These are phyloP conservation scores for Chrysoporthe austroafricana DNA, from an alignment of 2,329 filamentous ascomycete species.

Conservation along the genomic window DNA sequence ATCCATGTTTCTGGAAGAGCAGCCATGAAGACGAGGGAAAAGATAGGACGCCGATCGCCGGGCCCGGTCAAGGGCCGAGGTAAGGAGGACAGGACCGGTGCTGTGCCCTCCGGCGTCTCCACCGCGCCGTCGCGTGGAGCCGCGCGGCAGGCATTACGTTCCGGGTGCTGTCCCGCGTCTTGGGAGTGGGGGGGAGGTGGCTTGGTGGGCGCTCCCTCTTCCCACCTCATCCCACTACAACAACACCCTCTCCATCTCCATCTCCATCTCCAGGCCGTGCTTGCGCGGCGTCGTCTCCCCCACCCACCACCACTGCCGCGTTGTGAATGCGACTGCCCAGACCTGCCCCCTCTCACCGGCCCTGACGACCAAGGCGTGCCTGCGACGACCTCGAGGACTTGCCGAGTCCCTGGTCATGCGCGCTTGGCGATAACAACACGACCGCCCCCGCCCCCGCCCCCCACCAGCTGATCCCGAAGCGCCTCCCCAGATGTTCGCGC, in stretches of 20 bases:
- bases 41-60: not conserved
- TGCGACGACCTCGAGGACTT: not conserved
- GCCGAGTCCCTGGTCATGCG: not conserved
- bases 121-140: not conserved
- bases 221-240: not conserved
- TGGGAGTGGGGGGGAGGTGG: not conserved
- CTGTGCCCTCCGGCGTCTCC: conserved; percentile 2
- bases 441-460: not conserved
- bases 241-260: not conserved
- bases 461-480: conserved; percentile 31
- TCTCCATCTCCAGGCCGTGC: not conserved
- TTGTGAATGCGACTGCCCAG: not conserved
- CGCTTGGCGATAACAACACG: not conserved
- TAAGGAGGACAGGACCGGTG: not conserved
- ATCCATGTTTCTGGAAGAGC: not conserved
- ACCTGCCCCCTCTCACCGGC: not conserved
- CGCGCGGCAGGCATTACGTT: conserved; percentile 21
- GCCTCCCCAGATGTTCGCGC: conserved; percentile 74
- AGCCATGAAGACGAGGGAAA: too few relatives aligned
- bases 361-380: not conserved
- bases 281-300: not conserved
- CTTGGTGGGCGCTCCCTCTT: not conserved
- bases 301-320: not conserved
- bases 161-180: conserved; percentile 12
- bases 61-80: too few relatives aligned